Percentiles rank a stretch among this genome's conserved stretches.
These are phyloP conservation scores for Plasmodium gaboni DNA, from an alignment of 169 alveolate genomes.

Conservation along the genomic window DNA sequence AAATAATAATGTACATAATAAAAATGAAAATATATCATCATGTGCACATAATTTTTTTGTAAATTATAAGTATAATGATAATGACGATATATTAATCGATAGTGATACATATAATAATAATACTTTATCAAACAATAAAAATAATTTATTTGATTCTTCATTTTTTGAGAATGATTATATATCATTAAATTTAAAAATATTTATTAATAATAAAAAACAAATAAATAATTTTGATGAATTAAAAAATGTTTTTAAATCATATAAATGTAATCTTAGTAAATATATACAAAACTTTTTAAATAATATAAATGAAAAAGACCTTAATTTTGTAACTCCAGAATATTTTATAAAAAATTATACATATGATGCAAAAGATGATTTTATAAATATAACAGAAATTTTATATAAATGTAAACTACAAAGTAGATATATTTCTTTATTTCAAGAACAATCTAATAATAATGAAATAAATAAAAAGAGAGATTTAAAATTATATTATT, in stretches of 20 bases:
- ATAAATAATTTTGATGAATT: constrained; percentile 31
- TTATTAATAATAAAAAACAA: constrained; percentile 54
- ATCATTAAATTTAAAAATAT: constrained; percentile 54
- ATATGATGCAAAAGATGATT: constrained; percentile 34
- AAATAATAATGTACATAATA: background rate
- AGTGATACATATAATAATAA: constrained; percentile 20
- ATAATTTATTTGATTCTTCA: background rate
- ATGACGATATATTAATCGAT: constrained; percentile 15
- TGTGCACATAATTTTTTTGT: constrained; percentile 13
- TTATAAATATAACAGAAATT: constrained; percentile 22
- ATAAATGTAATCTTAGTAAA: constrained; percentile 26
- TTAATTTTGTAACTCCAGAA: constrained; percentile 11
- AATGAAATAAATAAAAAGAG: background rate
- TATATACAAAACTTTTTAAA: constrained; percentile 18
- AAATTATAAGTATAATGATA: constrained; percentile 1
- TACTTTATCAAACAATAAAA: background rate
- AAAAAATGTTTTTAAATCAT: background rate
- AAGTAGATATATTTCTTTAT: constrained; percentile 14
- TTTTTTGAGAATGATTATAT: constrained; percentile 33
- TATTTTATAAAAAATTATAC: constrained; percentile 39
- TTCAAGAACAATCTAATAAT: background rate
- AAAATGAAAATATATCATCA: background rate
- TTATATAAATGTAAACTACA: constrained; percentile 36
- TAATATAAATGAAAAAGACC: constrained; percentile 5
- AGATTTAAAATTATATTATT: constrained; percentile 31